Evolutionary conservation across 2,329 filamentous ascomycete species (phyloP), one percentile per base, ranked within the genome.

Genomic region (Thermothelomyces thermophilus): DNA sequence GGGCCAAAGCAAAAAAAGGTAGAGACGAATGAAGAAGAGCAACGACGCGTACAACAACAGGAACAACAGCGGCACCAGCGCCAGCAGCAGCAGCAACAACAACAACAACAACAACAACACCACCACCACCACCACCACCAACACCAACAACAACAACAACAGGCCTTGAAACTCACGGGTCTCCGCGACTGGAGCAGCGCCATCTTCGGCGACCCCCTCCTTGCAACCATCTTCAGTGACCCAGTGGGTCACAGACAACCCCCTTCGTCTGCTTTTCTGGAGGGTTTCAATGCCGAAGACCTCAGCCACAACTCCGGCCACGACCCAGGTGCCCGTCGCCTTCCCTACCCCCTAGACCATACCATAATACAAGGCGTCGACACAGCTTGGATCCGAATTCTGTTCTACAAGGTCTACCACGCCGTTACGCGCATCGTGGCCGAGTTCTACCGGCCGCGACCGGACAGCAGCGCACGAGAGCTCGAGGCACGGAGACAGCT

Each of bases 371-470:
- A 76, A 39, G 72, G 73, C 51, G 59, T 60, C 17, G 64, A 66
- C n/a, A 70, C 70, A 50, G 70, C 69, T 0, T 58, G 65, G n/a
- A 63, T 71, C 2, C 70, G 79, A 10, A 58, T 79, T 6, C 62
- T 82, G 2, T 62, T 83, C 3, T 83, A 83, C 63, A 71, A 75
- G 54, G 78, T 75, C 58, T 82, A 80, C 60, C 76, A 81, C 54
- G 72, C 76, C 3, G 66, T 75, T 1, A 70, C 73, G 4, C 63
- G 67, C 34, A 71, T 83, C 5, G 77, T 80, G 2, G 68, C 64
- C 28, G 76, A 79, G 53, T 79, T 79, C 58, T 81, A 79, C 58
- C 70, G 76, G 2, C 75, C 75, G 2, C 66, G 67, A 3, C 62
- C 60, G 2, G 71, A 75, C 46, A 76, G 74, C 52, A 75, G 68